These are phyloP conservation scores for Saururus chinensis DNA, from an alignment of 164 flowering plant species.

Conservation along the genomic window DNA sequence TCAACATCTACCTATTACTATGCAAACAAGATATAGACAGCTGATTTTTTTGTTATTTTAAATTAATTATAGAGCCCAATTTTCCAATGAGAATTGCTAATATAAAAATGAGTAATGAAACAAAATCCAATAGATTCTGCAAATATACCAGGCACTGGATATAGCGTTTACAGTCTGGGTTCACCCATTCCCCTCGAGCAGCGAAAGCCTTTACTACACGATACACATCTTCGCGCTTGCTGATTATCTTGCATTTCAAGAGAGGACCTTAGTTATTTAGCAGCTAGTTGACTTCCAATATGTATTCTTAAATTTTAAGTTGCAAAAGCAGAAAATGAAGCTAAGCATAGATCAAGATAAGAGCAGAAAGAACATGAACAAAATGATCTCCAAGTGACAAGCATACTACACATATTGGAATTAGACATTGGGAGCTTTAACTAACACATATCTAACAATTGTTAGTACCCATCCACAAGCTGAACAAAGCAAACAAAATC, in stretches of 20 bases:
- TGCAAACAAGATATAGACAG: not conserved
- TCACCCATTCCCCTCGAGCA: slow-evolving; percentile 58
- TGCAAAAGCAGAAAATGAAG: not conserved
- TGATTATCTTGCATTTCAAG: slow-evolving; percentile 38
- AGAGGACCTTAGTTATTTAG: slow-evolving; percentile 10
- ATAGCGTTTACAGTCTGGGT: slow-evolving; percentile 44
- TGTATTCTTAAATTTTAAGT: not conserved
- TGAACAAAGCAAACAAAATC: too few relatives aligned
- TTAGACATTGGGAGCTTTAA: too few relatives aligned
- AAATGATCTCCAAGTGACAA: not conserved
- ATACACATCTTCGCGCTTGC: slow-evolving; percentile 86
- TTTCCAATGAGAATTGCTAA: too few relatives aligned
- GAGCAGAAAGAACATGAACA: too few relatives aligned
- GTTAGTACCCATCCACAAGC: too few relatives aligned
- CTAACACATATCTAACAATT: too few relatives aligned
- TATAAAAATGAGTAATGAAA: too few relatives aligned
- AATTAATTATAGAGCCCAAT: too few relatives aligned
- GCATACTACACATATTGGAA: too few relatives aligned
- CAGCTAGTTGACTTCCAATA: not conserved
- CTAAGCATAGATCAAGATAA: too few relatives aligned
- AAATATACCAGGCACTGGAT: slow-evolving; percentile 49
- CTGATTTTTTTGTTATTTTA: not conserved
- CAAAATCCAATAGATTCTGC: not conserved
- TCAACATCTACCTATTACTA: not conserved
- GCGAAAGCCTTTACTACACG: slow-evolving; percentile 70